phyloP scores from a whole-genome alignment of 1,284 basidiomycete species.

The Farysia itapuensis region DNA sequence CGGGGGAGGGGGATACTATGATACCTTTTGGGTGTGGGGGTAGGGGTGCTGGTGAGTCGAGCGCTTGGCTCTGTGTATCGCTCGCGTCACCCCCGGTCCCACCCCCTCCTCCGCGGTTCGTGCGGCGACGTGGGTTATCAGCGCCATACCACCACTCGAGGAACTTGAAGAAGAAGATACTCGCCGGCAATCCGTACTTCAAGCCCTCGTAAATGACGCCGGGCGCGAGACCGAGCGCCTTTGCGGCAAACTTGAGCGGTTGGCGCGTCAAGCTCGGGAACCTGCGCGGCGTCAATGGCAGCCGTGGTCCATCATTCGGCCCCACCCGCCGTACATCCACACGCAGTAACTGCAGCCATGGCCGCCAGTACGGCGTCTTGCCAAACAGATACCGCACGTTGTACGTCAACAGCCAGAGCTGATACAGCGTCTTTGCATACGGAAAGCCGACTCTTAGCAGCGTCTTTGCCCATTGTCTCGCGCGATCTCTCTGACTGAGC shows the following conservation, averaged over 20 bases:
- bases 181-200: slow-evolving; percentile 79
- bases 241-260: slow-evolving; percentile 24
- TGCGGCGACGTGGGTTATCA: slow-evolving; percentile 68
- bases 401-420: slow-evolving; percentile 74
- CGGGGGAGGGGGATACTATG: too few relatives aligned
- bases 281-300: slow-evolving; percentile 23
- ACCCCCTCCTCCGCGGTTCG: not conserved
- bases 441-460: slow-evolving; percentile 72
- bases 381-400: slow-evolving; percentile 91
- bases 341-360: slow-evolving; percentile 83
- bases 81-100: slow-evolving; percentile 1
- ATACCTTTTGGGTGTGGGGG: slow-evolving; percentile 11
- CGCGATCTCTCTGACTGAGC: not conserved
- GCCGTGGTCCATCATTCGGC: slow-evolving; percentile 32
- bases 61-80: not conserved
- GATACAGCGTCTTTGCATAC: slow-evolving; percentile 74
- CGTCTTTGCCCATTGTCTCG: slow-evolving; percentile 80
- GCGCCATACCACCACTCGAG: slow-evolving; percentile 99
- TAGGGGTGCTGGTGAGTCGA: slow-evolving; percentile 11
- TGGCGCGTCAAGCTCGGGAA: slow-evolving; percentile 31
- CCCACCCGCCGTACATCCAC: slow-evolving; percentile 78
- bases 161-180: slow-evolving; percentile 96
- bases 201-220: slow-evolving; percentile 61
- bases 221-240: slow-evolving; percentile 21
- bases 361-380: slow-evolving; percentile 81